Evolutionary conservation across 2,329 filamentous ascomycete genomes (phyloP).

Genomic region (Fusarium palustre): DNA sequence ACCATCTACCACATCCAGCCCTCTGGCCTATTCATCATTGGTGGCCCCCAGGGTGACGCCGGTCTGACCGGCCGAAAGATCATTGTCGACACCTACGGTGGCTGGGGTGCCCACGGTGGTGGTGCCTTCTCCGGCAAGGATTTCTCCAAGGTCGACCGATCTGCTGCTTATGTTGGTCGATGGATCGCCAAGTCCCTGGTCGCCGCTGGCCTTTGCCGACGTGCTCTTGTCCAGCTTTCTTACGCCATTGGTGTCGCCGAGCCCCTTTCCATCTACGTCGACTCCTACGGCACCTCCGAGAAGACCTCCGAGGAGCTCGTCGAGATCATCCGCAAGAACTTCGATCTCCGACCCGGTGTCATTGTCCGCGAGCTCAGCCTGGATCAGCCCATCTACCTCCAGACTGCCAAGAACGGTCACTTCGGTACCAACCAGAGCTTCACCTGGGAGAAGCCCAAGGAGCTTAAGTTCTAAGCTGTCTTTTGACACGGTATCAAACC

Average conservation of each 20-base stretch:
- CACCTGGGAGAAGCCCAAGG: slow-evolving; percentile 98
- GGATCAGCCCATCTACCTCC: slow-evolving; percentile 95
- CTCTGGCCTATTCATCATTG: slow-evolving; percentile 98
- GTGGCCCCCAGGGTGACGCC: slow-evolving; percentile 98
- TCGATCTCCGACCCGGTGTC: slow-evolving; percentile 97
- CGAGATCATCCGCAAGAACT: slow-evolving; percentile 94
- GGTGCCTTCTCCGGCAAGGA: slow-evolving; percentile 99
- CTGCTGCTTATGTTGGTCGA: slow-evolving; percentile 94
- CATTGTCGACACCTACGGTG: slow-evolving; percentile 99
- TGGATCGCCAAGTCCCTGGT: slow-evolving; percentile 99
- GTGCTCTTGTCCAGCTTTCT: slow-evolving; percentile 95
- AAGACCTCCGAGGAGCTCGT: slow-evolving; percentile 94
- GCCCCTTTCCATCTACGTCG: slow-evolving; percentile 97
- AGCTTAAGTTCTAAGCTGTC: slow-evolving; percentile 82
- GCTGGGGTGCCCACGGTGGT: slow-evolving; percentile 99
- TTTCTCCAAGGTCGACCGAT: slow-evolving; percentile 99
- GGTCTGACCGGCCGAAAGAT: slow-evolving; percentile 99
- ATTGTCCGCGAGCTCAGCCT: slow-evolving; percentile 98
- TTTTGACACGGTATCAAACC: slow-evolving; percentile 29
- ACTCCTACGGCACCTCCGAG: slow-evolving; percentile 94
- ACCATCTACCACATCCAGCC: slow-evolving; percentile 99
- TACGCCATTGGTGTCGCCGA: slow-evolving; percentile 99
- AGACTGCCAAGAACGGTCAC: slow-evolving; percentile 99
- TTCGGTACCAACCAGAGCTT: slow-evolving; percentile 97
- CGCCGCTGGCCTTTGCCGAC: slow-evolving; percentile 86